A percentile compares a stretch with the other conserved stretches of the same genome.
These are phyloP conservation scores for Globisporangium takayamanum DNA, from an alignment of 352 stramenopile genomes.

Conservation along the genomic window DNA sequence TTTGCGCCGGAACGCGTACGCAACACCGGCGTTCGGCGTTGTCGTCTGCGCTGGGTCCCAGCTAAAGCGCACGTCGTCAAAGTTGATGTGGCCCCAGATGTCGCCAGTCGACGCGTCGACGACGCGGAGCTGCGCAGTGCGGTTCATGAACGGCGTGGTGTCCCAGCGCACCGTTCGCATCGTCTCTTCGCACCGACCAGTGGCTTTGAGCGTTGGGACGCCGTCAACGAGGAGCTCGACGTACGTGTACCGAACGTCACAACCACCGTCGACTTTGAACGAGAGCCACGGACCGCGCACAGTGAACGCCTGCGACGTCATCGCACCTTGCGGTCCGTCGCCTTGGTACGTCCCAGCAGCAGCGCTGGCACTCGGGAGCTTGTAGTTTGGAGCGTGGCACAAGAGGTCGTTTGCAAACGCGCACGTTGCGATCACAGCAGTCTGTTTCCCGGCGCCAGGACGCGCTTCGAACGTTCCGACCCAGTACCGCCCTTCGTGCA, in stretches of 20 bases:
- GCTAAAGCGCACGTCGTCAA: conserved; percentile 93
- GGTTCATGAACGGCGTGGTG: conserved; percentile 70
- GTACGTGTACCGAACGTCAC: conserved; percentile 87
- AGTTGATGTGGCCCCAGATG: conserved; percentile 95
- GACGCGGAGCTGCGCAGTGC: conserved; percentile 88
- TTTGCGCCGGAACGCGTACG: conserved; percentile 77
- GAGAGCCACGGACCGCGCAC: conserved; percentile 86
- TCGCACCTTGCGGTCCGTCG: conserved; percentile 86
- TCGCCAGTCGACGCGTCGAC: conserved; percentile 84
- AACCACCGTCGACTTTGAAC: conserved; percentile 94
- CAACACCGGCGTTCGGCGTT: conserved; percentile 60
- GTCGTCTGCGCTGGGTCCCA: conserved; percentile 78
- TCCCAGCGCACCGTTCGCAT: conserved; percentile 91
- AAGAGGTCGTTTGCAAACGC: conserved; percentile 64
- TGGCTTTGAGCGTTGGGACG: conserved; percentile 72
- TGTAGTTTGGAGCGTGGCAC: conserved; percentile 69
- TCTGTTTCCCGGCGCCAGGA: conserved; percentile 59
- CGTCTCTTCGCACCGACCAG: conserved; percentile 86
- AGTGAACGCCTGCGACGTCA: conserved; percentile 93
- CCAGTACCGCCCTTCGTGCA: conserved; percentile 90
- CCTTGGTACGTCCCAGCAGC: conserved; percentile 79
- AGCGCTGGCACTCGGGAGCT: conserved; percentile 46
- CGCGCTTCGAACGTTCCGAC: conserved; percentile 93
- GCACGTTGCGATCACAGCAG: conserved; percentile 34
- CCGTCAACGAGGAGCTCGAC: conserved; percentile 95